Evolutionary conservation across 2,329 filamentous ascomycete genomes (phyloP).

Genomic region (Microdochium bolleyi): DNA sequence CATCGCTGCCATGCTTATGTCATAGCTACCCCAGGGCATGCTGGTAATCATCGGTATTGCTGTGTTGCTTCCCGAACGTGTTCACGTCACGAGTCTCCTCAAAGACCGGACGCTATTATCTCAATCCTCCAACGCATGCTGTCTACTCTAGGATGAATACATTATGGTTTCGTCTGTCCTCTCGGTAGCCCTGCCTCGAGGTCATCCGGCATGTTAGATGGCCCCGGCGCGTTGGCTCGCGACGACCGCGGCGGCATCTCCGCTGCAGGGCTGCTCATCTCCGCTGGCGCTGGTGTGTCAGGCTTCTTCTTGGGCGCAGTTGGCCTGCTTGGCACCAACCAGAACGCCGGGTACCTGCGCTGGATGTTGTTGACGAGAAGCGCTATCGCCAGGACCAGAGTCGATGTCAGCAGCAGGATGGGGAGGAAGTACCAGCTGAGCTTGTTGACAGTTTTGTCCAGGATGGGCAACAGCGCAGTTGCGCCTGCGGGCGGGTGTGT

Average conservation of each 20-base stretch:
- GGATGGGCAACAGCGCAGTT: slow-evolving; percentile 61
- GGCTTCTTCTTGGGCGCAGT: neutral
- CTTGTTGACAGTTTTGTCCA: slow-evolving; percentile 40
- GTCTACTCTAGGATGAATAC: neutral
- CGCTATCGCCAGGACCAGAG: slow-evolving; percentile 54
- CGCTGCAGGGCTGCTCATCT: neutral
- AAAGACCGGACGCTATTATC: too few relatives aligned
- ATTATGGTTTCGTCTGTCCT: neutral
- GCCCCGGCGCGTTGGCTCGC: neutral
- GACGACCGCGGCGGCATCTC: neutral
- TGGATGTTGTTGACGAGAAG: slow-evolving; percentile 63
- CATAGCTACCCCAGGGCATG: too few relatives aligned
- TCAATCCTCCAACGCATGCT: too few relatives aligned
- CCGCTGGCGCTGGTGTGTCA: neutral
- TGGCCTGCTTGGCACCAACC: slow-evolving; percentile 32
- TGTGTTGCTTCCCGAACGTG: too few relatives aligned
- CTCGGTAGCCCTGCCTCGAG: neutral
- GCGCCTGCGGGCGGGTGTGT: slow-evolving; percentile 69
- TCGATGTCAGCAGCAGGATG: slow-evolving; percentile 50
- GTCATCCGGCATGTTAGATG: neutral
- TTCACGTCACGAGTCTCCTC: too few relatives aligned
- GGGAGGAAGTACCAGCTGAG: slow-evolving; percentile 66
- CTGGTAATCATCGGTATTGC: too few relatives aligned
- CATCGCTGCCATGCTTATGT: too few relatives aligned
- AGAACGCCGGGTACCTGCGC: slow-evolving; percentile 59